These are phyloP conservation scores for Citrus cavaleriei DNA, from an alignment of 345 rosid species.

Conservation along the genomic window DNA sequence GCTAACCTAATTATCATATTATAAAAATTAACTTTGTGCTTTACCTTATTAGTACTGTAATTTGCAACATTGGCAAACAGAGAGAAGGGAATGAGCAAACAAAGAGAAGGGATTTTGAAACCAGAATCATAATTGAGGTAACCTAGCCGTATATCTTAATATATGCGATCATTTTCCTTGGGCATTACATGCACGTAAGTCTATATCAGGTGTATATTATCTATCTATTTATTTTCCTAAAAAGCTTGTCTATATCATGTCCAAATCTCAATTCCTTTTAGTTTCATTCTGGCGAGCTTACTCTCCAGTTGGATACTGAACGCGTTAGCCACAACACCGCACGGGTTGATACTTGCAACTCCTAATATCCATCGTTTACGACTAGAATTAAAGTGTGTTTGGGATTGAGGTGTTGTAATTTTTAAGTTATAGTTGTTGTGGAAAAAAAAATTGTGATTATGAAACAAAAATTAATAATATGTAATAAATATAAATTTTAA, in stretches of 20 bases:
- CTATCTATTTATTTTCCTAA: neutral
- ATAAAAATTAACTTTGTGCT: neutral
- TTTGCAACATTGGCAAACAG: neutral
- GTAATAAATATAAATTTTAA: no score
- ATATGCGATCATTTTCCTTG: neutral
- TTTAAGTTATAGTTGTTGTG: accelerated
- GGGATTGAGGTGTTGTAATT: accelerated
- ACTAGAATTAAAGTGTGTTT: no score
- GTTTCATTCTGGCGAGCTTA: no score
- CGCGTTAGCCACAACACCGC: no score
- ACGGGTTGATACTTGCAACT: no score
- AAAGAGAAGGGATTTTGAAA: neutral
- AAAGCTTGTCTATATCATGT: neutral
- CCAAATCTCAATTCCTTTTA: neutral
- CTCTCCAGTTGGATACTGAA: no score
- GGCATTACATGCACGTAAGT: neutral
- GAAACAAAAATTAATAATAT: no score
- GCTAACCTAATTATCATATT: neutral
- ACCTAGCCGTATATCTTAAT: slow-evolving; percentile 10
- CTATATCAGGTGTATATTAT: neutral
- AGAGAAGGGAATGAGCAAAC: neutral
- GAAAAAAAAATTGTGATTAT: no score
- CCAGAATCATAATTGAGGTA: neutral
- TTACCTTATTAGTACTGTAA: no score
- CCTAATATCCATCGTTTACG: no score